A percentile compares a stretch with the other conserved stretches of the same genome.
Conservation (phyloP, 2,329 filamentous ascomycete species). For the Neofusicoccum sp. region DNA sequence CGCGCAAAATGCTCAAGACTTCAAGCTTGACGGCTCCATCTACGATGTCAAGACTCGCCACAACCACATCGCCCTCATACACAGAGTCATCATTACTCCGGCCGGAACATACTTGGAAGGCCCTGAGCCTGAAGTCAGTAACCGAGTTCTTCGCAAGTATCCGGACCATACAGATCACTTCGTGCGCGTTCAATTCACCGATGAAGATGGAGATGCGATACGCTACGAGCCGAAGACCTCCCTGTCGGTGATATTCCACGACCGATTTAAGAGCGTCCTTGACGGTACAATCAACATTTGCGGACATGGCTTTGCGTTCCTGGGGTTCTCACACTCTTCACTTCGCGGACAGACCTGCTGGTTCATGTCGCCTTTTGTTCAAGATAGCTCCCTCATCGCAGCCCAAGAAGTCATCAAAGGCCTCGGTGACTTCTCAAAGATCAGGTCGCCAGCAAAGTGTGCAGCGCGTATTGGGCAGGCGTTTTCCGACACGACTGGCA, state of each 20-base stretch:
- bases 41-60: constrained; percentile 32
- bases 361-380: constrained; percentile 56
- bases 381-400: constrained; percentile 30
- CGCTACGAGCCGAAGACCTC: constrained; percentile 54
- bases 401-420: constrained; percentile 43
- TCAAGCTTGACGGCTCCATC: constrained; percentile 31
- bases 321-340: constrained; percentile 79
- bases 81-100: constrained; percentile 40
- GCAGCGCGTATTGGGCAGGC: constrained; percentile 62
- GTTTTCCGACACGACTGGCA: constrained; percentile 71
- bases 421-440: constrained; percentile 52
- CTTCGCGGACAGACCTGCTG: constrained; percentile 69
- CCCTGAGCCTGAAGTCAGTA: constrained; percentile 61
- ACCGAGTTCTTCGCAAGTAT: constrained; percentile 69
- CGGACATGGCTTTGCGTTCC: constrained; percentile 58
- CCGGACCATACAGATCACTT: constrained; percentile 61
- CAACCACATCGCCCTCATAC: constrained; percentile 33
- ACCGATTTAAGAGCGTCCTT: constrained; percentile 62
- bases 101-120: constrained; percentile 43
- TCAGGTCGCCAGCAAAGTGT: constrained; percentile 56
- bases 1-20: constrained; percentile 29
- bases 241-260: constrained; percentile 52
- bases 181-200: constrained; percentile 68
- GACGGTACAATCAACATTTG: constrained; percentile 61
- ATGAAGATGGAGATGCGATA: constrained; percentile 68